These are phyloP conservation scores for Epichloe coenophiala DNA, from an alignment of 2,329 filamentous ascomycete genomes.

Conservation along the genomic window DNA sequence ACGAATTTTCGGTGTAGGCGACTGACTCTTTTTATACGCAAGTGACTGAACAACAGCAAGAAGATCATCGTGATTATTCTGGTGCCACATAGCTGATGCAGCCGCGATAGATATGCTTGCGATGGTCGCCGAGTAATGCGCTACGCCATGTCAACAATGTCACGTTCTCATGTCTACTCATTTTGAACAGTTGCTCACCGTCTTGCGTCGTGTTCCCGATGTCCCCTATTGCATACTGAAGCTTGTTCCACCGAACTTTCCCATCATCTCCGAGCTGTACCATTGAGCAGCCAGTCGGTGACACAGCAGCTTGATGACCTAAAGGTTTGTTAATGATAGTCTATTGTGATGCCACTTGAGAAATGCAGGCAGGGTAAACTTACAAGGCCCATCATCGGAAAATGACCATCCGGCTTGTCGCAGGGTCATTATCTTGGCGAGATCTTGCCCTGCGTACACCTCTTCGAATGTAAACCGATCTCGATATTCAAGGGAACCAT, in stretches of 20 bases:
- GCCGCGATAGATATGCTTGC: conserved; percentile 45
- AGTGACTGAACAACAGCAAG: conserved; percentile 50
- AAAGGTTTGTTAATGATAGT: conserved; percentile 6
- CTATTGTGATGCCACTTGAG: neutral
- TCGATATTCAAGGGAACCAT: conserved; percentile 69
- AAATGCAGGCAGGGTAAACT: conserved; percentile 12
- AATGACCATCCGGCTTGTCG: conserved; percentile 70
- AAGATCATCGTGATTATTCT: conserved; percentile 54
- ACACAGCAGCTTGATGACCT: conserved; percentile 48
- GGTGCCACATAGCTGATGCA: conserved; percentile 30
- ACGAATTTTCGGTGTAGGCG: neutral
- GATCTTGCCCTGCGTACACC: conserved; percentile 49
- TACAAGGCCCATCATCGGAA: conserved; percentile 50
- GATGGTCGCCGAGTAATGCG: conserved; percentile 42
- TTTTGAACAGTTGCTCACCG: conserved; percentile 20
- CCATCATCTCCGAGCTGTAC: conserved; percentile 45
- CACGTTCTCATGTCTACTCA: neutral
- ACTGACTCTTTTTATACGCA: conserved; percentile 19
- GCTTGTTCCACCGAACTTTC: conserved; percentile 42
- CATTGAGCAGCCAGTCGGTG: conserved; percentile 46
- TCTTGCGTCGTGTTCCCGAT: conserved; percentile 35
- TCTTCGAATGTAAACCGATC: conserved; percentile 61
- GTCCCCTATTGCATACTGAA: conserved; percentile 36
- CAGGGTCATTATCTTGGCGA: conserved; percentile 53
- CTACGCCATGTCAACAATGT: conserved; percentile 20